Percentiles rank a stretch among this genome's conserved stretches.
These are phyloP conservation scores for Oligophagozyma castellii DNA, from an alignment of 1,139 yeast species.

Conservation along the genomic window DNA sequence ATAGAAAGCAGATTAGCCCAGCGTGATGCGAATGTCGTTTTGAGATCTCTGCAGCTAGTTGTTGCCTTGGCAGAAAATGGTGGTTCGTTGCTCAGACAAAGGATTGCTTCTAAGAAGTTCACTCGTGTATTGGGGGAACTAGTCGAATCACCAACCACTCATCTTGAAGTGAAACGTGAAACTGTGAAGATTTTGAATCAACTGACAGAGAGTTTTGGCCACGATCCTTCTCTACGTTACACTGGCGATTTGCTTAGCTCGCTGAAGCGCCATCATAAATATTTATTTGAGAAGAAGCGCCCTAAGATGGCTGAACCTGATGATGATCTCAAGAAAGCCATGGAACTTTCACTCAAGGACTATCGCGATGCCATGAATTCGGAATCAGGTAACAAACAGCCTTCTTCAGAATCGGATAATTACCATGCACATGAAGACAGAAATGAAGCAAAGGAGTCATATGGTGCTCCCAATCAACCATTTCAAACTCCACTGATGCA, in stretches of 20 bases:
- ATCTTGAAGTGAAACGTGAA: conserved; percentile 51
- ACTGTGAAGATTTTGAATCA: conserved; percentile 59
- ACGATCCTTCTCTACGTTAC: conserved; percentile 63
- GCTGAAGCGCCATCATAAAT: conserved; percentile 31
- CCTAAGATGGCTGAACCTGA: conserved; percentile 27
- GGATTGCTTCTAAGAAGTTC: conserved; percentile 60
- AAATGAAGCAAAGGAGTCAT: neutral
- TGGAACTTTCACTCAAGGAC: conserved; percentile 34
- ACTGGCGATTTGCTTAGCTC: conserved; percentile 48
- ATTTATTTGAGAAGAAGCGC: conserved; percentile 30
- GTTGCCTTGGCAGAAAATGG: conserved; percentile 84
- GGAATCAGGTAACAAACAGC: conserved; percentile 31
- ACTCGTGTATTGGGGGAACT: conserved; percentile 42
- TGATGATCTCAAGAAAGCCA: conserved; percentile 47
- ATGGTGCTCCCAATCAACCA: conserved; percentile 1
- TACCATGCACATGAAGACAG: conserved; percentile 2
- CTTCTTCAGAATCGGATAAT: conserved; percentile 4
- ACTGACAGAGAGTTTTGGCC: conserved; percentile 39
- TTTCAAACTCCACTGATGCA: conserved; percentile 4
- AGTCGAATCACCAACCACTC: conserved; percentile 45
- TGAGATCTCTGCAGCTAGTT: conserved; percentile 57
- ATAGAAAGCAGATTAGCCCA: conserved; percentile 41
- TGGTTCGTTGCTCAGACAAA: conserved; percentile 76
- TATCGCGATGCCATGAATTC: conserved; percentile 73
- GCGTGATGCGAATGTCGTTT: conserved; percentile 67